Base-by-base conservation (phyloP, 495 filamentous ascomycete species). In the Baudoinia panamericana region DNA sequence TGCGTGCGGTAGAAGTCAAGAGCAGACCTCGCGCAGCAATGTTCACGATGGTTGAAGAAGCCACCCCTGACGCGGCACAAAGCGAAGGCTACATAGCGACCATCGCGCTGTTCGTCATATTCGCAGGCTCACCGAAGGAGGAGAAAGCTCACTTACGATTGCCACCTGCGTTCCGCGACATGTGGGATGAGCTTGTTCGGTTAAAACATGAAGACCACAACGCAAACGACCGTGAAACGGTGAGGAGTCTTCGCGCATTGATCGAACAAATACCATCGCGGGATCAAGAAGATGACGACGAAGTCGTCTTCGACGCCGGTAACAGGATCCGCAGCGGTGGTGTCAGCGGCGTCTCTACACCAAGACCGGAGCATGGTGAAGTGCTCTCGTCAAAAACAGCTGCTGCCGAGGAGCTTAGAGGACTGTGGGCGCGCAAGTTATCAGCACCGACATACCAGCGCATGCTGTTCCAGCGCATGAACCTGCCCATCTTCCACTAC, bases 401-500 rank as follows among this genome's bases (percentile, higher is more conserved):
- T 32, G 5, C 36, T 28, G 6, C 43, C 30, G 22, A n/a, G n/a
- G 48, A 55, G 4, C 65, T 84, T 33, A 69, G 70, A 46, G 68
- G 70, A 16, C 63, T 82, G n/a, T 93, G 85, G 82, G 43, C 51
- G 10, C 69, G 75, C 2, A 93, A 88, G 53, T 58, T 63, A 10
- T 74, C 67, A 5, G 74, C 79, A 4, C 60, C 65, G 15, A 61
- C 61, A 25, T 82, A 68, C 50, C 73, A 73, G 50, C 58, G 58
- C 3, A 80, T 80, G 73, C 64, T 78, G 15, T 52, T 60, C 28
- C 63, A 62, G 37, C 64, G 90, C 30, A 75, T 73, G 62, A 77
- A 74, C 39, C 67, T 97, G 17, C 90, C 90, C 4, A 93, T 97
- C 60, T 94, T 83, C 78, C 68, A 70, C 25, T 93, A 86, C 59